Evolutionary conservation across 169 alveolate species (phyloP).

Genomic region (Eimeria acervulina): DNA sequence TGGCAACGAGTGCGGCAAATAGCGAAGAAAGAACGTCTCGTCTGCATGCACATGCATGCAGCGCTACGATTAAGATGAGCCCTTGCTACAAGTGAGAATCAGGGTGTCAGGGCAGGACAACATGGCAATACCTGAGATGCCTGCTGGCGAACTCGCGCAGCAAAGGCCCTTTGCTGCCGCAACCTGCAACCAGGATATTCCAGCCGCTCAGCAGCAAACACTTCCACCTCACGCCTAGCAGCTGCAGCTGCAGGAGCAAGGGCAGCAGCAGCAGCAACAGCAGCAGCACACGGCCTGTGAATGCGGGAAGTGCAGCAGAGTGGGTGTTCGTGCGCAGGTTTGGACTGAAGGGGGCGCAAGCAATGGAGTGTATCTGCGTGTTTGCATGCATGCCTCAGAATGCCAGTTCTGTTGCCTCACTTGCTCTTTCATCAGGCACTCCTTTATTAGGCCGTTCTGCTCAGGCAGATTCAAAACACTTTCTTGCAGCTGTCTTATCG

Average conservation of each 20-base stretch:
- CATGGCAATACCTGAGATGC: slow-evolving; percentile 15
- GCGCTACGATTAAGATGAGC: background rate
- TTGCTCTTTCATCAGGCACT: slow-evolving; percentile 44
- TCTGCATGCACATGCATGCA: background rate
- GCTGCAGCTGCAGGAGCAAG: slow-evolving; percentile 42
- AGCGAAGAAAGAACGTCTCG: background rate
- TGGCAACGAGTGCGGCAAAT: background rate
- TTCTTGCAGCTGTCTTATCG: slow-evolving; percentile 62
- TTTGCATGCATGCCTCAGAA: background rate
- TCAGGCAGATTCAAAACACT: slow-evolving; percentile 57
- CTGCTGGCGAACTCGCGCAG: slow-evolving; percentile 54
- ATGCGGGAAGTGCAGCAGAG: background rate
- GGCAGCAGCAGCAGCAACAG: slow-evolving; percentile 50
- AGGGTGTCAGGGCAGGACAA: background rate
- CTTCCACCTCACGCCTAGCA: slow-evolving; percentile 71
- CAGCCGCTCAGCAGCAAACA: slow-evolving; percentile 71
- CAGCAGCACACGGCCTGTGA: slow-evolving; percentile 8
- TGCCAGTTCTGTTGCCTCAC: background rate
- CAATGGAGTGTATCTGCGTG: background rate
- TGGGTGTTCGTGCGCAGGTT: background rate
- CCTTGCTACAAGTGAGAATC: background rate
- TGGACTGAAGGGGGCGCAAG: background rate
- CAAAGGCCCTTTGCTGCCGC: slow-evolving; percentile 78
- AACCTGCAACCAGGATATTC: slow-evolving; percentile 74
- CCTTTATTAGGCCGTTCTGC: slow-evolving; percentile 10